These are phyloP conservation scores for Myxozyma mucilagina DNA, from an alignment of 805 yeast species.

Conservation along the genomic window DNA sequence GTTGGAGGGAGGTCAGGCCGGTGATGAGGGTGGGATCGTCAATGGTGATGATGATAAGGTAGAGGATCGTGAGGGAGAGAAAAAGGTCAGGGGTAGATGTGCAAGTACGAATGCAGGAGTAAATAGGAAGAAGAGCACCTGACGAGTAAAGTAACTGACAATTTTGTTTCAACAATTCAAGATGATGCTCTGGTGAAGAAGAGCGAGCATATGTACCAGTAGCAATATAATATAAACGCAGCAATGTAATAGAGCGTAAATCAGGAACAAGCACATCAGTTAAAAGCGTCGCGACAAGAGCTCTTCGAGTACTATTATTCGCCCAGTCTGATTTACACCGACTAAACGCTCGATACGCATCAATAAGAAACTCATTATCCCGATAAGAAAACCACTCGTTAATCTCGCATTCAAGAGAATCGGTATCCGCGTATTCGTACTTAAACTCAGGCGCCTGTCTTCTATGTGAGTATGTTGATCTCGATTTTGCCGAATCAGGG, in stretches of 20 bases:
- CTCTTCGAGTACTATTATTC: background rate
- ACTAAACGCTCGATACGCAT: background rate
- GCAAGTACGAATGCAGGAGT: slow-evolving; percentile 3
- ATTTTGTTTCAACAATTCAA: slow-evolving; percentile 4
- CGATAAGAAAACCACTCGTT: slow-evolving; percentile 49
- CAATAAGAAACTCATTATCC: slow-evolving; percentile 30
- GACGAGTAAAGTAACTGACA: slow-evolving; percentile 1
- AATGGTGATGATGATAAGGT: slow-evolving; percentile 11
- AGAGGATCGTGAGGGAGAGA: slow-evolving; percentile 17
- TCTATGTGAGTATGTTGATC: background rate
- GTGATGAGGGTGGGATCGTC: slow-evolving; percentile 1
- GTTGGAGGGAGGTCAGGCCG: slow-evolving; percentile 1
- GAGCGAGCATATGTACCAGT: slow-evolving; percentile 19
- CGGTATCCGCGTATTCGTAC: slow-evolving; percentile 46
- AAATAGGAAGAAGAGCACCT: slow-evolving; percentile 8
- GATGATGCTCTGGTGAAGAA: slow-evolving; percentile 9
- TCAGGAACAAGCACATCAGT: background rate
- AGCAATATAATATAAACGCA: slow-evolving; percentile 18
- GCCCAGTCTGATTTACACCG: slow-evolving; percentile 7
- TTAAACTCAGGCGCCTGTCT: slow-evolving; percentile 40
- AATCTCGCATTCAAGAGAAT: slow-evolving; percentile 45
- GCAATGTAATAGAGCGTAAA: slow-evolving; percentile 5
- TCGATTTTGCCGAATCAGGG: background rate
- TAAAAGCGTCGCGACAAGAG: slow-evolving; percentile 3
- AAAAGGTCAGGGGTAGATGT: slow-evolving; percentile 3